Conservation (phyloP, 192 early-diverging fungal genomes). For the Gamsiella multidivaricata region DNA sequence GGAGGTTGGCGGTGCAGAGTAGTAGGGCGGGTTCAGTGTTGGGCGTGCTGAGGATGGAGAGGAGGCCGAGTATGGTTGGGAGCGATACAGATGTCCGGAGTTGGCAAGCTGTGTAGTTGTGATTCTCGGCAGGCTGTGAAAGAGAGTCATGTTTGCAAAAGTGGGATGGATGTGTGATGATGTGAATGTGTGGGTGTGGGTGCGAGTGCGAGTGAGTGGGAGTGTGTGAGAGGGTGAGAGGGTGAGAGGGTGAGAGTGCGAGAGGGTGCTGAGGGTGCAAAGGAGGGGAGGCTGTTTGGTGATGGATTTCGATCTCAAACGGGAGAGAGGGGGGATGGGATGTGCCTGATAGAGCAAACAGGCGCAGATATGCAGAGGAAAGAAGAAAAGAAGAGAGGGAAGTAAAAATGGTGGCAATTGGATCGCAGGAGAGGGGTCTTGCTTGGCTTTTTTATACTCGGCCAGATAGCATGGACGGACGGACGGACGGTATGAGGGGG, state of each 20-base stretch:
- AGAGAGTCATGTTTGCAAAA: constrained; percentile 1
- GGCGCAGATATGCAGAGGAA: neutral
- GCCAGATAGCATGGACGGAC: too few species aligned
- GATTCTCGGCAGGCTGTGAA: constrained; percentile 16
- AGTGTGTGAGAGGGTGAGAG: neutral
- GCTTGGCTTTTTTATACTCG: too few species aligned
- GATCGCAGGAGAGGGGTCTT: too few species aligned
- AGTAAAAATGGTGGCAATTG: neutral
- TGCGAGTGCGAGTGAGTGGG: neutral
- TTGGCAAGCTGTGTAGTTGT: neutral
- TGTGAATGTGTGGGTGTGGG: neutral
- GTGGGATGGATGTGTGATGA: neutral
- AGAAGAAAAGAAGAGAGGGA: neutral
- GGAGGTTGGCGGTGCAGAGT: neutral
- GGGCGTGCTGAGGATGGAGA: constrained; percentile 8
- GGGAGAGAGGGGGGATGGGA: neutral
- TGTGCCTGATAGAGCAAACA: neutral
- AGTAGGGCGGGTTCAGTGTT: neutral
- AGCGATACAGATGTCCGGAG: neutral
- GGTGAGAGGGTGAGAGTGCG: neutral
- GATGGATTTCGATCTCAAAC: neutral
- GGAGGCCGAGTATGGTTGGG: constrained; percentile 1
- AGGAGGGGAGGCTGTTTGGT: neutral
- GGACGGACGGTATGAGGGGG: too few species aligned
- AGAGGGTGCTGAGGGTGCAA: neutral